Percentiles rank a stretch among this genome's conserved stretches.
Conservation (phyloP, 169 alveolate species). For the Eimeria falciformis region DNA sequence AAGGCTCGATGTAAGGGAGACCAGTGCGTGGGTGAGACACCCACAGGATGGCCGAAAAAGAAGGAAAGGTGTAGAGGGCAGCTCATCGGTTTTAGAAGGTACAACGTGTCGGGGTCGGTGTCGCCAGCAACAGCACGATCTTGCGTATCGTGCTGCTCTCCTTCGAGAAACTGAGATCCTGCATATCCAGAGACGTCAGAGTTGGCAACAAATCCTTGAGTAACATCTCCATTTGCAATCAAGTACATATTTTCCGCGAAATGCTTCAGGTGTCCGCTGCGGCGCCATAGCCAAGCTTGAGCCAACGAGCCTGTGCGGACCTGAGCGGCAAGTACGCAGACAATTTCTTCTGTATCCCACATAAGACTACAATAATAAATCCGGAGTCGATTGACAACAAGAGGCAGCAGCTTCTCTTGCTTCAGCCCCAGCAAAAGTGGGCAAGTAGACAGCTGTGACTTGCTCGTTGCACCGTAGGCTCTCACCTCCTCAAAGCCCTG, state of each 20-base stretch:
- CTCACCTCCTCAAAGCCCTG: conserved; percentile 70
- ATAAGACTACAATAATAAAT: no score
- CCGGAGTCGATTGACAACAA: no score
- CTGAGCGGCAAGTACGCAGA: conserved; percentile 33
- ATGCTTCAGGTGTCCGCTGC: conserved; percentile 99
- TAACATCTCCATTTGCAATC: not conserved
- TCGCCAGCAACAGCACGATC: no score
- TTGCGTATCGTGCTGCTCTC: no score
- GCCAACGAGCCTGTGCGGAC: conserved; percentile 98
- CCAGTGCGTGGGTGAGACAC: not conserved
- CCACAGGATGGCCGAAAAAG: conserved; percentile 33
- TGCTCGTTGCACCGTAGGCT: no score
- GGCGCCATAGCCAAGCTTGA: conserved; percentile 94
- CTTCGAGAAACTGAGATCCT: no score
- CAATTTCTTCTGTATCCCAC: not conserved
- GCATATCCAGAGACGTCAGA: no score
- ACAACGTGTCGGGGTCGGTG: not conserved
- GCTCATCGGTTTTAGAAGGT: conserved; percentile 75
- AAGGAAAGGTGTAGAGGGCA: conserved; percentile 71
- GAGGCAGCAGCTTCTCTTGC: no score
- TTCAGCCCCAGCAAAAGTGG: no score
- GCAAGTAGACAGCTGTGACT: no score
- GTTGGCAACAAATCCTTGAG: not conserved
- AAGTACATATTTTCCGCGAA: conserved; percentile 92
- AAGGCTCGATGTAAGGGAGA: not conserved